Percentiles rank a stretch among this genome's conserved stretches.
phyloP scores from a whole-genome alignment of 2,329 filamentous ascomycete genomes.

The Phaeoacremonium minimum region DNA sequence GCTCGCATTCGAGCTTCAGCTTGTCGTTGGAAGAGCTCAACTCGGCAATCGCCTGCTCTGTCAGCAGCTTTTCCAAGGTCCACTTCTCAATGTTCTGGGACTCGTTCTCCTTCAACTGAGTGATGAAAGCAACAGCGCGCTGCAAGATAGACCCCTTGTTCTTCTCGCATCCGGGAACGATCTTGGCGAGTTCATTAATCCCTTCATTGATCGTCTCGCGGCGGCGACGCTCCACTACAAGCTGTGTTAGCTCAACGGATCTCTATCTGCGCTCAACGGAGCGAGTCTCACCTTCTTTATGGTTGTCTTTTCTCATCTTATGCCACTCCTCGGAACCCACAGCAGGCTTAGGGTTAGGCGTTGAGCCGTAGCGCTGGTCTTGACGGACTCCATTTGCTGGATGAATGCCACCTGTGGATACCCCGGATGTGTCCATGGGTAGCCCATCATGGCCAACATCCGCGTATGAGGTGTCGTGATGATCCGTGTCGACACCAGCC shows the following conservation, averaged over 20 bases:
- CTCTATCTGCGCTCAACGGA: conserved; percentile 10
- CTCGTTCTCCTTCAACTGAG: conserved; percentile 90
- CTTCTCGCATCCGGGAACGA: conserved; percentile 96
- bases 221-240: conserved; percentile 83
- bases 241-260: conserved; percentile 14
- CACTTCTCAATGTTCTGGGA: conserved; percentile 91
- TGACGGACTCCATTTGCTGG: conserved; percentile 11
- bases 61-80: conserved; percentile 85
- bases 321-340: conserved; percentile 99
- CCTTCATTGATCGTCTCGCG: conserved; percentile 98
- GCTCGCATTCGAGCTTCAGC: conserved; percentile 74
- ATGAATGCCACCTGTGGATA: conserved; percentile 2
- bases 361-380: conserved; percentile 29
- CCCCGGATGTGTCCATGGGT: conserved; percentile 12
- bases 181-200: conserved; percentile 96
- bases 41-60: conserved; percentile 84
- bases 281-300: conserved; percentile 80
- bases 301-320: conserved; percentile 92
- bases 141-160: conserved; percentile 97
- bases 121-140: conserved; percentile 90
- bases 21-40: conserved; percentile 84
- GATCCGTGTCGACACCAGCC: conserved; percentile 29
- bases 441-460: conserved; percentile 31
- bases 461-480: conserved; percentile 24
- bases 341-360: conserved; percentile 65